Evolutionary conservation across 2,329 filamentous ascomycete genomes (phyloP).

Genomic region (Emydomyces testavorans): DNA sequence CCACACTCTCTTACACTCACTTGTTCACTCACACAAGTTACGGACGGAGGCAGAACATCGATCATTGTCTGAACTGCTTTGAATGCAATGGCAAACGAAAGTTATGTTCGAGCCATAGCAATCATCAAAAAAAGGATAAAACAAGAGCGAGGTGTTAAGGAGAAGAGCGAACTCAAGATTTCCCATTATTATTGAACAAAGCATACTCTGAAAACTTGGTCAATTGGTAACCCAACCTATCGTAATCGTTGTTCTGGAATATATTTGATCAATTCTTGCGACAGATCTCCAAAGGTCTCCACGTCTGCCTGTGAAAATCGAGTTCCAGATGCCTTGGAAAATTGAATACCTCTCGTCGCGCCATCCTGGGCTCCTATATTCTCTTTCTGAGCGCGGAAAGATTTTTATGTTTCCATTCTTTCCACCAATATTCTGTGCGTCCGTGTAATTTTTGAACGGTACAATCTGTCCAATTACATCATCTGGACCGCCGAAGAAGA

Average conservation of each 20-base stretch:
- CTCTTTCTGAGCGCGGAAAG: slow-evolving; percentile 1
- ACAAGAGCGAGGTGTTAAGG: too few relatives aligned
- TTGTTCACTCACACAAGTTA: too few relatives aligned
- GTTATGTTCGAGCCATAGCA: too few relatives aligned
- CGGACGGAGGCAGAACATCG: too few relatives aligned
- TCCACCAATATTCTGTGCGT: slow-evolving; percentile 26
- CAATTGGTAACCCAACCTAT: too few relatives aligned
- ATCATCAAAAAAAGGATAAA: too few relatives aligned
- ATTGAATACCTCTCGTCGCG: not conserved
- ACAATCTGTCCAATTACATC: slow-evolving; percentile 24
- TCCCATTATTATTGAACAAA: too few relatives aligned
- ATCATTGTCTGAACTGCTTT: too few relatives aligned
- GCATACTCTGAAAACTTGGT: too few relatives aligned
- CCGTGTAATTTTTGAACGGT: slow-evolving; percentile 24
- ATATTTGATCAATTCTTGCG: not conserved
- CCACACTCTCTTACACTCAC: too few relatives aligned
- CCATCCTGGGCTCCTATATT: slow-evolving; percentile 12
- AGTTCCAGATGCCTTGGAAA: not conserved
- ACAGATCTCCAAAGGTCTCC: not conserved
- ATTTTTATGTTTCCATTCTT: slow-evolving; percentile 20
- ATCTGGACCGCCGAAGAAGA: slow-evolving; percentile 23
- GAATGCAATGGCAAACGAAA: too few relatives aligned
- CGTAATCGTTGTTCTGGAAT: not conserved
- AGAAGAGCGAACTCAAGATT: too few relatives aligned
- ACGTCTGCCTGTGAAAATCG: not conserved